phyloP scores from a whole-genome alignment of 257 asterid species.

The Gardenia jasminoides region DNA sequence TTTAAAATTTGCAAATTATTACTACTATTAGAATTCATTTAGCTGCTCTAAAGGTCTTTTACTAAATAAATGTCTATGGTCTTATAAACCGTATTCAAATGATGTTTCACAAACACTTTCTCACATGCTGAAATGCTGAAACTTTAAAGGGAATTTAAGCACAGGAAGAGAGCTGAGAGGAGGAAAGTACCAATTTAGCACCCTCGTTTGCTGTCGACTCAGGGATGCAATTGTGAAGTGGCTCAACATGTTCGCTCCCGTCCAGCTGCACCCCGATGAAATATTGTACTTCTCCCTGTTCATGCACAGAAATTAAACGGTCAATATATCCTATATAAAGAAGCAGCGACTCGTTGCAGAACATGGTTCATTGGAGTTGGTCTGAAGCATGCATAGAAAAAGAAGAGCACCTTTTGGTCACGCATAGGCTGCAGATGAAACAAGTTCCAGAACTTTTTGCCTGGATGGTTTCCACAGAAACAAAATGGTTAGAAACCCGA shows the following conservation, averaged over 20 bases:
- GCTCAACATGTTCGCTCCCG: conserved; percentile 95
- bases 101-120: neutral
- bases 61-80: neutral
- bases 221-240: conserved; percentile 84
- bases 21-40: neutral
- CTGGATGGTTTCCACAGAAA: conserved; percentile 26
- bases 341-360: neutral
- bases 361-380: neutral
- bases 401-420: conserved; percentile 73
- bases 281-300: conserved; percentile 96
- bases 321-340: neutral
- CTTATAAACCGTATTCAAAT: no score
- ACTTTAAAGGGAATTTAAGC: neutral
- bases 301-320: conserved; percentile 10
- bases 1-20: no score
- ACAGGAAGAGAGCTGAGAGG: neutral
- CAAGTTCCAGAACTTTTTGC: conserved; percentile 97
- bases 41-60: neutral
- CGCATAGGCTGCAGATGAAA: conserved; percentile 99
- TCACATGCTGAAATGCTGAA: neutral
- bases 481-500: neutral
- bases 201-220: conserved; percentile 76
- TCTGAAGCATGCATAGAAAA: neutral
- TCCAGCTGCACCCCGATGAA: conserved; percentile 97
- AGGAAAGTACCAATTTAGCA: conserved; percentile 51